phyloP scores from a whole-genome alignment of 306 rosid genomes.

The Mimosa pudica region DNA sequence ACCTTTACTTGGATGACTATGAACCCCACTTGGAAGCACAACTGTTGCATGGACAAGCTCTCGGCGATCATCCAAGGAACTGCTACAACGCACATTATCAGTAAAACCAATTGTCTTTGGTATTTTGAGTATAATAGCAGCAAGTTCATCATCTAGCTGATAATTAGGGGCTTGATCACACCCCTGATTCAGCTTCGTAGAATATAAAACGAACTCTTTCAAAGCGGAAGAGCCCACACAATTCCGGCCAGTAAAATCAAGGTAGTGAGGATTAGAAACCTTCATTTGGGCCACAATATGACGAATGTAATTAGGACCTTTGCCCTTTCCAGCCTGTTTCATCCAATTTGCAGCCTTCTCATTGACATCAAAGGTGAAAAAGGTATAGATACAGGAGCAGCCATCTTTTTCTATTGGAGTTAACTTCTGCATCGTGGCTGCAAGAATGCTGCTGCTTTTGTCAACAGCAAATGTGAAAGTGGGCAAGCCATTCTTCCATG shows the following conservation, averaged over 20 bases:
- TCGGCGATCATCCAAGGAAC: conserved; percentile 35
- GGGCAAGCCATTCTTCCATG: conserved; percentile 83
- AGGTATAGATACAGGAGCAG: conserved; percentile 56
- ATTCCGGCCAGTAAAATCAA: conserved; percentile 42
- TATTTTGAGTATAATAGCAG: conserved; percentile 76
- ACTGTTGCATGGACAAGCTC: conserved; percentile 58
- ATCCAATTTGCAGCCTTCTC: conserved; percentile 83
- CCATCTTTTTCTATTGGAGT: conserved; percentile 51
- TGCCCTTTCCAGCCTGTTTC: conserved; percentile 67
- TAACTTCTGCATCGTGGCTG: conserved; percentile 79
- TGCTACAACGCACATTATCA: conserved; percentile 30
- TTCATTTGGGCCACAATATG: conserved; percentile 86
- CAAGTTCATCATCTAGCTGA: conserved; percentile 84
- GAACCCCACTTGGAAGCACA: conserved; percentile 86
- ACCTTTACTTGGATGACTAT: conserved; percentile 87
- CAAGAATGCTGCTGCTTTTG: conserved; percentile 72
- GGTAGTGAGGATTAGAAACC: conserved; percentile 60
- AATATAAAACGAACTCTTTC: conserved; percentile 76
- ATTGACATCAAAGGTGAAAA: conserved; percentile 78
- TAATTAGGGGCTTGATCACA: conserved; percentile 61
- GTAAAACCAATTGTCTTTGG: conserved; percentile 43
- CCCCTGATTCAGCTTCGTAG: conserved; percentile 62
- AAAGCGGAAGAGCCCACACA: conserved; percentile 37
- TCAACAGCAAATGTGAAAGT: conserved; percentile 85
- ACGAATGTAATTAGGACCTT: conserved; percentile 64